phyloP scores from a whole-genome alignment of 805 yeast species.

The Candida bentonensis region DNA sequence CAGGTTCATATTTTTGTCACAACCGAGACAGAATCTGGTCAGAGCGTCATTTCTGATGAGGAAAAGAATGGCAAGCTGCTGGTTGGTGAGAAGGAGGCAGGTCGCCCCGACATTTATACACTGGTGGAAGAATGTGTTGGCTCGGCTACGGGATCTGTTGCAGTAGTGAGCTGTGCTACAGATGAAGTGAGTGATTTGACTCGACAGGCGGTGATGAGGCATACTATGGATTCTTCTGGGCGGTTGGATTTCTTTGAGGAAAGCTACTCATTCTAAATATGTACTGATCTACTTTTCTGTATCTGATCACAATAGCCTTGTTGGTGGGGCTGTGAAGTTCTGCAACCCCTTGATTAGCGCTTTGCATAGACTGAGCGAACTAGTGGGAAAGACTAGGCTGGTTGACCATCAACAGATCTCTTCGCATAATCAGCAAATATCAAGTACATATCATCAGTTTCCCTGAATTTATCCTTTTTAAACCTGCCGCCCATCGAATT shows the following conservation, averaged over 20 bases:
- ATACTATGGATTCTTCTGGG: background rate
- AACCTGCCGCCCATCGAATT: too few relatives aligned
- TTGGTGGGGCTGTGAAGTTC: too few relatives aligned
- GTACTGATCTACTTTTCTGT: too few relatives aligned
- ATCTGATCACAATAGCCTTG: too few relatives aligned
- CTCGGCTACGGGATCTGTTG: background rate
- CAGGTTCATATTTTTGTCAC: background rate
- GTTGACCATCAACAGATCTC: too few relatives aligned
- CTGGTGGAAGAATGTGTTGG: background rate
- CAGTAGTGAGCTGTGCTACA: background rate
- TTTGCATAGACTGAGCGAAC: too few relatives aligned
- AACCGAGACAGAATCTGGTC: background rate
- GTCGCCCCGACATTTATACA: background rate
- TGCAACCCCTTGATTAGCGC: too few relatives aligned
- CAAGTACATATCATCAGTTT: too few relatives aligned
- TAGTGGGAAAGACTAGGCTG: too few relatives aligned
- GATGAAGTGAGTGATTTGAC: background rate
- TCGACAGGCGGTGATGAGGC: background rate
- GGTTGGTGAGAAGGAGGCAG: background rate
- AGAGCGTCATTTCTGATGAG: background rate
- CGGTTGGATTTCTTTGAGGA: slow-evolving; percentile 1
- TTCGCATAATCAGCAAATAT: too few relatives aligned
- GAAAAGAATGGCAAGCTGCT: background rate
- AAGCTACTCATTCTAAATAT: background rate
- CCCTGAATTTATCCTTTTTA: too few relatives aligned